phyloP scores from a whole-genome alignment of 495 filamentous ascomycete genomes.

The Penicillium odoratum region DNA sequence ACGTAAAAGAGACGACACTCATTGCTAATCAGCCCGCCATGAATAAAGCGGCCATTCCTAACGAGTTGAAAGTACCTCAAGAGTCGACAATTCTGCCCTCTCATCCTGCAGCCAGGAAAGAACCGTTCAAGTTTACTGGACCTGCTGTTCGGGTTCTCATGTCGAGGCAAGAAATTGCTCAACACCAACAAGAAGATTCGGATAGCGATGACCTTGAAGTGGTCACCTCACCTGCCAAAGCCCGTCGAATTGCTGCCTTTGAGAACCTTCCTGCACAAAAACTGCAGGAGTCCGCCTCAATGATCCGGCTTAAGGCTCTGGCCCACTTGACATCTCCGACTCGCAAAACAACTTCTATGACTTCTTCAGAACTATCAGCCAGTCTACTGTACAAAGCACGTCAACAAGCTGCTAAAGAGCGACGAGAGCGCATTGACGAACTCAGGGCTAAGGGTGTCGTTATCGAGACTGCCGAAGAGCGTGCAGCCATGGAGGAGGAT shows the following conservation, averaged over 20 bases:
- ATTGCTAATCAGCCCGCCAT: background rate
- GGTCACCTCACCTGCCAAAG: slow-evolving; percentile 46
- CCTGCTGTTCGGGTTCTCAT: slow-evolving; percentile 42
- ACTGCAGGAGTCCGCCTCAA: slow-evolving; percentile 59
- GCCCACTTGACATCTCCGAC: slow-evolving; percentile 69
- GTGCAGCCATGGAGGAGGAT: slow-evolving; percentile 73
- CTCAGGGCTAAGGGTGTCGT: slow-evolving; percentile 75
- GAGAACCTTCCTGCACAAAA: slow-evolving; percentile 62
- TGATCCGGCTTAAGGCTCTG: slow-evolving; percentile 68
- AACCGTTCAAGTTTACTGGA: slow-evolving; percentile 16
- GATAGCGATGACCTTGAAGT: slow-evolving; percentile 73
- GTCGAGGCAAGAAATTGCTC: slow-evolving; percentile 39
- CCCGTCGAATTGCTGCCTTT: slow-evolving; percentile 58
- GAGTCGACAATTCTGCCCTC: background rate
- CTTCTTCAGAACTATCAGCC: slow-evolving; percentile 65
- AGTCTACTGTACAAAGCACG: slow-evolving; percentile 67
- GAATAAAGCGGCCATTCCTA: background rate
- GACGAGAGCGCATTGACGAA: slow-evolving; percentile 75
- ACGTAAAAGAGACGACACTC: background rate
- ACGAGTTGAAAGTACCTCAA: slow-evolving; percentile 1
- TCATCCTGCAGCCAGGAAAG: slow-evolving; percentile 13
- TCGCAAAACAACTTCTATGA: slow-evolving; percentile 60
- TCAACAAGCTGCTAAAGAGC: slow-evolving; percentile 74
- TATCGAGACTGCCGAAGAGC: slow-evolving; percentile 84
- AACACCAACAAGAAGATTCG: slow-evolving; percentile 51